A percentile compares a stretch with the other conserved stretches of the same genome.
These are phyloP conservation scores for Collybia mongolica DNA, from an alignment of 768 basidiomycete species.

Conservation along the genomic window DNA sequence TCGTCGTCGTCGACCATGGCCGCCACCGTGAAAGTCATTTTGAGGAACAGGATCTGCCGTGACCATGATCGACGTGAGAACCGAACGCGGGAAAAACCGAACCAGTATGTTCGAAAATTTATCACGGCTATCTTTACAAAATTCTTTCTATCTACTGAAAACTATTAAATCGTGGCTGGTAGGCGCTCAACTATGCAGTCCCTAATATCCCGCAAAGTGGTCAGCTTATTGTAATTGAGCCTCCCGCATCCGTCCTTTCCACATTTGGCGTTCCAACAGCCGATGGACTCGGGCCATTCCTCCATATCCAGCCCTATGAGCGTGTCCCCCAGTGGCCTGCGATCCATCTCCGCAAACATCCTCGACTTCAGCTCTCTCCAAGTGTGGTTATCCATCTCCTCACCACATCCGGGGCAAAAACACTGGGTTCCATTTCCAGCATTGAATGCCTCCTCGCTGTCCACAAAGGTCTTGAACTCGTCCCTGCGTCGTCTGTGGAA, in stretches of 20 bases:
- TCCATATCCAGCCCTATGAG: conserved; percentile 37
- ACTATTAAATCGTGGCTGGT: conserved; percentile 14
- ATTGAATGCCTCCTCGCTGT: conserved; percentile 33
- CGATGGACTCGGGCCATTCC: conserved; percentile 39
- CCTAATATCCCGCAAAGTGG: conserved; percentile 30
- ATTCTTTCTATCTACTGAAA: too few species aligned
- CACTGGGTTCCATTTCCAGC: conserved; percentile 32
- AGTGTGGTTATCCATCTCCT: conserved; percentile 29
- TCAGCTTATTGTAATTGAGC: conserved; percentile 33
- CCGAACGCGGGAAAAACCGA: too few species aligned
- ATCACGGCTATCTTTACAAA: too few species aligned
- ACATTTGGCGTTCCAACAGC: conserved; percentile 39
- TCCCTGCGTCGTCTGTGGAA: conserved; percentile 41
- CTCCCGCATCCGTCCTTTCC: conserved; percentile 25
- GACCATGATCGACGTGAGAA: too few species aligned
- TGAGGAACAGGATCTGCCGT: too few species aligned
- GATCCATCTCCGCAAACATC: conserved; percentile 39
- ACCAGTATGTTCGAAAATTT: too few species aligned
- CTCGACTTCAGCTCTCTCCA: conserved; percentile 40
- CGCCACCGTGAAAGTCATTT: too few species aligned
- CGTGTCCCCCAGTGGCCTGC: conserved; percentile 35
- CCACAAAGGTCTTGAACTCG: conserved; percentile 31
- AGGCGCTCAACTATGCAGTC: conserved; percentile 26
- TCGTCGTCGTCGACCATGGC: not conserved
- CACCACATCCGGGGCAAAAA: conserved; percentile 30